Evolutionary conservation across 208 protist species (phyloP).

Genomic region (Endotrypanum monterogeii): DNA sequence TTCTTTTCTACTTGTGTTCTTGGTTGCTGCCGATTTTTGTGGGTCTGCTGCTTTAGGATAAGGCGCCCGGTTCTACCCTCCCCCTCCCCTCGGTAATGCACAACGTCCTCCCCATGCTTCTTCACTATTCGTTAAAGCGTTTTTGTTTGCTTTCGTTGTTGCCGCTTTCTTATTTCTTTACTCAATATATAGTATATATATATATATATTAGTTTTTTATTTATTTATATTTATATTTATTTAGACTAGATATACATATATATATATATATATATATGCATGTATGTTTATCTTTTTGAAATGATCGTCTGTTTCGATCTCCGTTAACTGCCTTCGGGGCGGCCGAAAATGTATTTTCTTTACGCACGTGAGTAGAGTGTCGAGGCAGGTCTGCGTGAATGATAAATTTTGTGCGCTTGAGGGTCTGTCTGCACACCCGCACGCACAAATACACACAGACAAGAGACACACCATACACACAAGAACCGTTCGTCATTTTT

Average conservation of each 20-base stretch:
- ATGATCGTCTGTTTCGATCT: too few relatives aligned
- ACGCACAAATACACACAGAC: conserved; percentile 8
- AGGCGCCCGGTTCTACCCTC: too few relatives aligned
- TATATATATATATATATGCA: not conserved
- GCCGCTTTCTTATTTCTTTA: too few relatives aligned
- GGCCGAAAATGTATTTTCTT: not conserved
- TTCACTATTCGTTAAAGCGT: not conserved
- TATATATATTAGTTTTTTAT: not conserved
- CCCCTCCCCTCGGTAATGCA: not conserved
- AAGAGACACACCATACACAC: not conserved
- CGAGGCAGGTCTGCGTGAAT: too few relatives aligned
- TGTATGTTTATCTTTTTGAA: not conserved
- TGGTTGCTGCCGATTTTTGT: not conserved
- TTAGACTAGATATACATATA: too few relatives aligned
- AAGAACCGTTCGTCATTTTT: too few relatives aligned
- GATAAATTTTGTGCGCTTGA: too few relatives aligned
- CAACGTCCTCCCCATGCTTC: not conserved
- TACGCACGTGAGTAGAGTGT: not conserved
- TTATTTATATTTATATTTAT: not conserved
- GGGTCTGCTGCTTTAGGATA: not conserved
- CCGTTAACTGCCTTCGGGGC: too few relatives aligned
- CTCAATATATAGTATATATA: not conserved
- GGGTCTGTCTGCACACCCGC: too few relatives aligned
- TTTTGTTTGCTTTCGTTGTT: not conserved
- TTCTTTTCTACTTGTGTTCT: not conserved